A percentile compares a stretch with the other conserved stretches of the same genome.
phyloP scores from a whole-genome alignment of 768 basidiomycete species.

The Phaeotremella fagi region DNA sequence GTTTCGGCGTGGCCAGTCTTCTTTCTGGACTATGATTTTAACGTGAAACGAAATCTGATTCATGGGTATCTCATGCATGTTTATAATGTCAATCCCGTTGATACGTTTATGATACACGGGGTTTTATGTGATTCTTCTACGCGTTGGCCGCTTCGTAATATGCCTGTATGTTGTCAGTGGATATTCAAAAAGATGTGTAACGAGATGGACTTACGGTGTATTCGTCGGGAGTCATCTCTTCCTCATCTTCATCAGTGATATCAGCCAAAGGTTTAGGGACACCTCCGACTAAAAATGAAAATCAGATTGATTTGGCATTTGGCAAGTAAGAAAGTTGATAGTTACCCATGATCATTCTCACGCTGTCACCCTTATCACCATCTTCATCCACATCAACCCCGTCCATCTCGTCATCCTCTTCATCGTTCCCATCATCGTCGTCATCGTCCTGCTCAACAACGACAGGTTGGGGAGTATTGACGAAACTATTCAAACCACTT shows the following conservation, averaged over 20 bases:
- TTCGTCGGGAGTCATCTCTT: slow-evolving; percentile 88
- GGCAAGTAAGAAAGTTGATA: neutral
- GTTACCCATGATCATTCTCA: slow-evolving; percentile 27
- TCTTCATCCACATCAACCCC: slow-evolving; percentile 4
- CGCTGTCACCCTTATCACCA: neutral
- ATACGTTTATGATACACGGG: too few species aligned
- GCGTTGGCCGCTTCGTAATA: neutral
- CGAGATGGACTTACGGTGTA: slow-evolving; percentile 55
- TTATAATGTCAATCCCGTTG: too few species aligned
- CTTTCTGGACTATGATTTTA: neutral
- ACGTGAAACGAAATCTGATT: neutral
- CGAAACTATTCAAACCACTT: neutral
- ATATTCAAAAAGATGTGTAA: neutral
- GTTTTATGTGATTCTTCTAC: too few species aligned
- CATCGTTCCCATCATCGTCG: slow-evolving; percentile 5
- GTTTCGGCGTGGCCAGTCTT: slow-evolving; percentile 17
- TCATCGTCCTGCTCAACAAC: too few species aligned
- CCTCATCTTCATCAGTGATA: slow-evolving; percentile 88
- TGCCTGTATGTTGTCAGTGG: neutral
- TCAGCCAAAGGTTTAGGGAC: slow-evolving; percentile 65
- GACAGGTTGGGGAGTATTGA: neutral
- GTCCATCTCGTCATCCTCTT: slow-evolving; percentile 24
- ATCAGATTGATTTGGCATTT: neutral
- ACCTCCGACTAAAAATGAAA: slow-evolving; percentile 59
- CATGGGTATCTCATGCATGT: neutral